These are phyloP conservation scores for Thymus quinquecostatus DNA, from an alignment of 257 asterid genomes.

Conservation along the genomic window DNA sequence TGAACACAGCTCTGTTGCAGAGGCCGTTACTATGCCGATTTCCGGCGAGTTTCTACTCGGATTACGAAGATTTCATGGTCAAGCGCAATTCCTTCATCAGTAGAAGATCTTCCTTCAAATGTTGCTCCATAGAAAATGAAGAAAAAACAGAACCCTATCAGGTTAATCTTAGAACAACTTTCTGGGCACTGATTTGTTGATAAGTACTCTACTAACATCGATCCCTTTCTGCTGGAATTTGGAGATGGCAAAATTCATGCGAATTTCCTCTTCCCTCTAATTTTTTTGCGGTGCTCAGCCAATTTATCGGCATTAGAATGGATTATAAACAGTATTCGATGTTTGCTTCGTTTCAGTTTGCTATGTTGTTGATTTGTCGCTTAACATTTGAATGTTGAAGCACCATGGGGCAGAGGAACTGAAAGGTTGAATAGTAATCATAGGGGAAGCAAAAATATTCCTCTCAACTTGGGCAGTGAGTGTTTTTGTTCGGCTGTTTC, in stretches of 20 bases:
- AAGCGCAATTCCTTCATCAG: constrained; percentile 26
- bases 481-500: background rate
- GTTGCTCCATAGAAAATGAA: constrained; percentile 30
- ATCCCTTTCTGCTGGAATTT: background rate
- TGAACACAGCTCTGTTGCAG: constrained; percentile 25
- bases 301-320: background rate
- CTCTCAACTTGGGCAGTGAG: background rate
- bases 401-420: background rate
- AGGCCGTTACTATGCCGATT: constrained; percentile 16
- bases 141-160: constrained; percentile 20
- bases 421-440: background rate
- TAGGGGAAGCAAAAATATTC: background rate
- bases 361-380: background rate
- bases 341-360: background rate
- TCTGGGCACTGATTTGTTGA: background rate
- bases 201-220: no score
- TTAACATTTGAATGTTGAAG: background rate
- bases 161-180: constrained; percentile 25
- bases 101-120: constrained; percentile 31
- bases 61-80: background rate
- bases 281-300: background rate
- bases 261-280: background rate
- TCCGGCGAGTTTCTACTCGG: constrained; percentile 7
- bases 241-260: background rate
- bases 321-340: background rate